Conservation (phyloP, 2,329 filamentous ascomycete species). For the Penicillium decumbens region DNA sequence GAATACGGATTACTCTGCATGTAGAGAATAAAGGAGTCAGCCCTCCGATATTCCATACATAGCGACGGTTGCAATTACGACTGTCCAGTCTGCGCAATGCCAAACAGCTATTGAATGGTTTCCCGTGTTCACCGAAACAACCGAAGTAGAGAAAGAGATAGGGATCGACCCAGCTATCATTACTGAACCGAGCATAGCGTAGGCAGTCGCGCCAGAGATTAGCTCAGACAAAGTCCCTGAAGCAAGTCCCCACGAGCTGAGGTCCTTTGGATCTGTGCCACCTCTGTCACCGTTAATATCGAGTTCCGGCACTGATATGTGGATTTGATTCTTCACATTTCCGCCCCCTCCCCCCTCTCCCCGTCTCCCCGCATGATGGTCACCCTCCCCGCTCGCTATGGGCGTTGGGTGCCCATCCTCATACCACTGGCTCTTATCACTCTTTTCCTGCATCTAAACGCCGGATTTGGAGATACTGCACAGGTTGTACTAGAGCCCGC, state of each 20-base stretch:
- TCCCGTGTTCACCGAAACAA: neutral
- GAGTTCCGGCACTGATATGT: neutral
- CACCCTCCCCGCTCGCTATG: slow-evolving; percentile 19
- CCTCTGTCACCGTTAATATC: neutral
- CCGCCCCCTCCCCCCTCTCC: neutral
- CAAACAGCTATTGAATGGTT: neutral
- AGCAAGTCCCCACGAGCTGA: slow-evolving; percentile 1
- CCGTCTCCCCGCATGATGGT: slow-evolving; percentile 10
- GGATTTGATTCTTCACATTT: neutral
- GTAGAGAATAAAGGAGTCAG: neutral
- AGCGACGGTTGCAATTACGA: slow-evolving; percentile 3
- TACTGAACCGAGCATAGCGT: slow-evolving; percentile 9
- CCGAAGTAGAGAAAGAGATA: neutral
- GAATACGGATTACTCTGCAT: neutral
- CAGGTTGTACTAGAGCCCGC: slow-evolving; percentile 8
- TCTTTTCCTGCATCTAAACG: slow-evolving; percentile 15
- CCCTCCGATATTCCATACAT: neutral
- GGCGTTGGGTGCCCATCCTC: slow-evolving; percentile 19
- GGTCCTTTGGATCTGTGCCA: neutral
- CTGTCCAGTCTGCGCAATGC: neutral
- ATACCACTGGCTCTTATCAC: slow-evolving; percentile 11
- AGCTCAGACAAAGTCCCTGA: neutral
- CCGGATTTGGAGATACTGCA: slow-evolving; percentile 5
- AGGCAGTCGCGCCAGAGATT: slow-evolving; percentile 3
- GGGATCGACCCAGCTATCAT: slow-evolving; percentile 9